Conservation (phyloP, 2,329 filamentous ascomycete species). For the Apiospora kogelbergensis region DNA sequence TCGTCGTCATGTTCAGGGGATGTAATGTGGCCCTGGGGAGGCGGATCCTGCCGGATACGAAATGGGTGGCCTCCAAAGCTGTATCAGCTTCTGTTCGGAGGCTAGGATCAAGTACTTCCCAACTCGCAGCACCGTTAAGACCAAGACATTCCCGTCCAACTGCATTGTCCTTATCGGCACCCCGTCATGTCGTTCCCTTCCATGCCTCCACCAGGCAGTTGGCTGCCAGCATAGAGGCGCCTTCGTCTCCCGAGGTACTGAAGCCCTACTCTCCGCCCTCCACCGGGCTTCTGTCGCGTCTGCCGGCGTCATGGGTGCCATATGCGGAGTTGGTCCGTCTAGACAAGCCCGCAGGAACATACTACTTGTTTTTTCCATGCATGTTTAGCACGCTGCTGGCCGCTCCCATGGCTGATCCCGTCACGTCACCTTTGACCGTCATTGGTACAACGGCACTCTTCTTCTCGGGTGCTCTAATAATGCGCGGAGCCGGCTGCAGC, state of each 20-base stretch:
- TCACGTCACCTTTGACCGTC: constrained; percentile 60
- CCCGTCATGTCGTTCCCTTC: constrained; percentile 13
- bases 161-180: neutral
- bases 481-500: constrained; percentile 84
- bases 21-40: neutral
- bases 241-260: constrained; percentile 20
- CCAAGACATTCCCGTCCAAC: neutral
- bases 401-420: constrained; percentile 65
- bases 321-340: constrained; percentile 81
- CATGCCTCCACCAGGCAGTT: constrained; percentile 12
- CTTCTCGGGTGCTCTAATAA: constrained; percentile 73
- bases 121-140: neutral
- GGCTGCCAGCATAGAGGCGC: constrained; percentile 19
- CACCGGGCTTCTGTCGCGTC: constrained; percentile 66
- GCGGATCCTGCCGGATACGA: neutral
- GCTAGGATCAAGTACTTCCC: neutral
- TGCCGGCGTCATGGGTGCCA: constrained; percentile 71
- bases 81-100: neutral
- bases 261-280: constrained; percentile 66
- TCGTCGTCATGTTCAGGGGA: constrained; percentile 4
- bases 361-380: constrained; percentile 85
- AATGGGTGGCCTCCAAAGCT: neutral
- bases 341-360: constrained; percentile 78
- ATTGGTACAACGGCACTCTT: constrained; percentile 69
- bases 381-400: constrained; percentile 82